These are phyloP conservation scores for Quercus aquifolioides DNA, from an alignment of 306 rosid species.

Conservation along the genomic window DNA sequence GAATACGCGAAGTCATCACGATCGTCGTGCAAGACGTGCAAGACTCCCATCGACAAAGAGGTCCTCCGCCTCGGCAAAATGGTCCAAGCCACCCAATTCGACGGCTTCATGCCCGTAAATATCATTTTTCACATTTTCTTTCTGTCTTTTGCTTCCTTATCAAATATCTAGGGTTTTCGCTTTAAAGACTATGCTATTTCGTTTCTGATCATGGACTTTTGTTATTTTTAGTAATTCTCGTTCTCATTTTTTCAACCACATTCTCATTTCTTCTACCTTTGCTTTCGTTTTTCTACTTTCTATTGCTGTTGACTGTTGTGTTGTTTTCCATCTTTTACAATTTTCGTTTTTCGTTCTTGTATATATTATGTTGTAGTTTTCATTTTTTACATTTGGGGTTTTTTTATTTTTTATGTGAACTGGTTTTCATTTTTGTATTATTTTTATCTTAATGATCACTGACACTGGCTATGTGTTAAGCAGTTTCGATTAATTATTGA, in stretches of 20 bases:
- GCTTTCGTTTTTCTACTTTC: neutral
- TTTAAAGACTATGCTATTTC: neutral
- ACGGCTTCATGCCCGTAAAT: slow-evolving; percentile 84
- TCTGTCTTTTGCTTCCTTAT: neutral
- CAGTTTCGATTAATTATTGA: no score
- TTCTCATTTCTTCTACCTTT: neutral
- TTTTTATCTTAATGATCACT: no score
- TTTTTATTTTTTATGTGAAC: neutral
- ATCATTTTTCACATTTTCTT: neutral
- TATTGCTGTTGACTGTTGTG: neutral
- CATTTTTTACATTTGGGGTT: neutral
- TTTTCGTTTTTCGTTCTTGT: neutral
- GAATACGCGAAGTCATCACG: slow-evolving; percentile 92
- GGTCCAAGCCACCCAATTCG: slow-evolving; percentile 89
- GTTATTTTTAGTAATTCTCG: neutral
- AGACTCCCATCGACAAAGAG: slow-evolving; percentile 59
- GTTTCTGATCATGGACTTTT: neutral
- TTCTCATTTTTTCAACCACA: no score
- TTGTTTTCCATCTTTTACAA: neutral
- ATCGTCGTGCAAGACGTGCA: slow-evolving; percentile 90
- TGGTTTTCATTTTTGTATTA: neutral
- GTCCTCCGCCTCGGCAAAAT: slow-evolving; percentile 86
- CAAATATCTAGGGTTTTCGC: neutral
- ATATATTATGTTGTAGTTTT: neutral
- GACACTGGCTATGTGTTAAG: no score